phyloP scores from a whole-genome alignment of 768 basidiomycete genomes.

The Hericium rajendrae region DNA sequence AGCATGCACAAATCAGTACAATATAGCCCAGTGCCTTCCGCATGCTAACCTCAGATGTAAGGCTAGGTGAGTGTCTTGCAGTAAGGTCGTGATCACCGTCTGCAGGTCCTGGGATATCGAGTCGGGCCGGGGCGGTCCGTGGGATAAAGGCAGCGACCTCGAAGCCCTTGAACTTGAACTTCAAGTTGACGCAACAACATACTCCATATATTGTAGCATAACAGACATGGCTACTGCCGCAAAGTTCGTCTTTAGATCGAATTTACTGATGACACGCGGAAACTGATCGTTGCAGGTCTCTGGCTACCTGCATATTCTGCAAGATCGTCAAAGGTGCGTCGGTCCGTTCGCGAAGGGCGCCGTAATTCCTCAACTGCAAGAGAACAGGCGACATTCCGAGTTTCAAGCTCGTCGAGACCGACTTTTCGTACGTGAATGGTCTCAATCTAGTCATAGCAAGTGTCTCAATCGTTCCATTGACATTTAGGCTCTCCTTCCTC shows the following conservation, averaged over 20 bases:
- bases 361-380: neutral
- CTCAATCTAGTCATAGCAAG: neutral
- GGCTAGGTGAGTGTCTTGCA: too few species aligned
- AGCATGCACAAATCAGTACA: too few species aligned
- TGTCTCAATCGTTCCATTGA: neutral
- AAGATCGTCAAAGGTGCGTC: constrained; percentile 80
- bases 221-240: neutral
- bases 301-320: constrained; percentile 81
- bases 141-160: too few species aligned
- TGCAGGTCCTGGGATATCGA: too few species aligned
- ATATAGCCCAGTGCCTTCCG: too few species aligned
- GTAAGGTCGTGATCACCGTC: too few species aligned
- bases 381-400: constrained; percentile 78
- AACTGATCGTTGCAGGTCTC: constrained; percentile 27
- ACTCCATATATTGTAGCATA: too few species aligned
- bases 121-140: too few species aligned
- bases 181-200: too few species aligned
- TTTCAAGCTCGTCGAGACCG: constrained; percentile 75
- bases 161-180: too few species aligned
- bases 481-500: constrained; percentile 70
- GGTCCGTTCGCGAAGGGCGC: neutral
- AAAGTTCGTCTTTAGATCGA: neutral
- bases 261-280: neutral
- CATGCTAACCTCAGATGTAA: too few species aligned
- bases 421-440: constrained; percentile 43